phyloP scores from a whole-genome alignment of 106 monocot genomes.

The Apostasia shenzhenica region DNA sequence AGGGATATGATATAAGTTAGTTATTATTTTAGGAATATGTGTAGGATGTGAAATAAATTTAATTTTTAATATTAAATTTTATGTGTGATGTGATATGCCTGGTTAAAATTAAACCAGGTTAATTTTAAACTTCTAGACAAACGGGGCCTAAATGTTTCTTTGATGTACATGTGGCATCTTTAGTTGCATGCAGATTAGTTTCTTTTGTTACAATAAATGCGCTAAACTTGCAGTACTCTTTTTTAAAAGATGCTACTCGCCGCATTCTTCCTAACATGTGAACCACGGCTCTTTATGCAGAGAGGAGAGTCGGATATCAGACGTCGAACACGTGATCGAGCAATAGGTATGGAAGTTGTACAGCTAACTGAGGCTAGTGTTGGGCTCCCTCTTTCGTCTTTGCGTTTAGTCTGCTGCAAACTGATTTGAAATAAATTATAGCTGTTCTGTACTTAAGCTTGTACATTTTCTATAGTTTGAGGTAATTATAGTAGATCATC shows the following conservation, averaged over 20 bases:
- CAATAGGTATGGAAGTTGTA: slow-evolving; percentile 19
- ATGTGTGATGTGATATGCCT: too few species aligned
- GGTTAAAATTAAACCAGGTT: too few species aligned
- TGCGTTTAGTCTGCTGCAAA: slow-evolving; percentile 21
- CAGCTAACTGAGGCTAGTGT: slow-evolving; percentile 51
- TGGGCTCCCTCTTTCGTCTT: slow-evolving; percentile 16
- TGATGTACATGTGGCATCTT: too few species aligned
- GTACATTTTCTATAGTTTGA: slow-evolving; percentile 34
- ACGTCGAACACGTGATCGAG: slow-evolving; percentile 13
- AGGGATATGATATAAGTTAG: too few species aligned
- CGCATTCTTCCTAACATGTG: background rate
- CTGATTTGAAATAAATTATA: slow-evolving; percentile 27
- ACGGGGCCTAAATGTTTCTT: too few species aligned
- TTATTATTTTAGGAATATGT: too few species aligned
- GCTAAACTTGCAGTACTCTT: too few species aligned
- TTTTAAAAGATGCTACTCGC: background rate
- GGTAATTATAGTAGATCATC: slow-evolving; percentile 10
- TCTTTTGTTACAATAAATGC: too few species aligned
- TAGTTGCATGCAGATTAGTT: too few species aligned
- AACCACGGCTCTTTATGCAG: slow-evolving; percentile 6
- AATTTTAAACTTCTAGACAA: too few species aligned
- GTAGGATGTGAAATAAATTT: too few species aligned
- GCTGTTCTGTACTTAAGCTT: slow-evolving; percentile 24
- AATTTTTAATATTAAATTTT: too few species aligned
- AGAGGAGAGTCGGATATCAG: slow-evolving; percentile 35